These are phyloP conservation scores for Keithomyces neogunnii DNA, from an alignment of 2,329 filamentous ascomycete species.

Conservation along the genomic window DNA sequence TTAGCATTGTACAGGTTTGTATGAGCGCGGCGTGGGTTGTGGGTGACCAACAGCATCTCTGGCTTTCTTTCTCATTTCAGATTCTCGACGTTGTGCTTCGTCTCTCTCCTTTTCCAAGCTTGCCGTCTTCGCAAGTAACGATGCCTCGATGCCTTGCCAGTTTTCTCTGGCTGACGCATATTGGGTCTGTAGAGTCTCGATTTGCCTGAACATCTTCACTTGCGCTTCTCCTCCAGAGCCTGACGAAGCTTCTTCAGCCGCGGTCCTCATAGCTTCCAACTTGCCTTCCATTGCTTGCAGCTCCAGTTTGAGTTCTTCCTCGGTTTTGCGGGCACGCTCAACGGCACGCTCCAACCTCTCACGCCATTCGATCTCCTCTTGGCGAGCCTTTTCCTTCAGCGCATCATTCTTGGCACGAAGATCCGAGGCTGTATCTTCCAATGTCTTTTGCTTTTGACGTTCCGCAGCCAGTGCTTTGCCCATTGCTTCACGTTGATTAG, in stretches of 20 bases:
- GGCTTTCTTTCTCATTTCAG: slow-evolving; percentile 80
- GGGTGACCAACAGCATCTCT: slow-evolving; percentile 63
- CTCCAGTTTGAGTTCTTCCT: slow-evolving; percentile 76
- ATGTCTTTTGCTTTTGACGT: slow-evolving; percentile 47
- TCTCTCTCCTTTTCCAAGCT: slow-evolving; percentile 85
- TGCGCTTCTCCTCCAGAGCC: slow-evolving; percentile 74
- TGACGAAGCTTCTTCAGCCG: slow-evolving; percentile 83
- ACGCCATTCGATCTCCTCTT: slow-evolving; percentile 61
- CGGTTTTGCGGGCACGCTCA: slow-evolving; percentile 58
- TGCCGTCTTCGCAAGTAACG: slow-evolving; percentile 66
- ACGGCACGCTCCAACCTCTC: slow-evolving; percentile 66
- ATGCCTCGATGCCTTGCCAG: slow-evolving; percentile 93
- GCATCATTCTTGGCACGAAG: slow-evolving; percentile 74
- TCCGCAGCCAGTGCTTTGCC: slow-evolving; percentile 59
- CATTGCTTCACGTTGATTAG: slow-evolving; percentile 57
- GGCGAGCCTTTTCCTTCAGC: slow-evolving; percentile 58
- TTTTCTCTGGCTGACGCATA: slow-evolving; percentile 92
- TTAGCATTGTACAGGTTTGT: not conserved
- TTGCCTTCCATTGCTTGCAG: slow-evolving; percentile 73
- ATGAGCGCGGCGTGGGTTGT: not conserved
- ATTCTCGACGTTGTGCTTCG: slow-evolving; percentile 74
- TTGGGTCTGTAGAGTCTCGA: slow-evolving; percentile 92
- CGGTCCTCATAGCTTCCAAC: slow-evolving; percentile 75
- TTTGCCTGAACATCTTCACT: slow-evolving; percentile 82
- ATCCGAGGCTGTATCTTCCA: slow-evolving; percentile 51